phyloP scores from a whole-genome alignment of 2,329 filamentous ascomycete species.

The Cladosporium sp. region DNA sequence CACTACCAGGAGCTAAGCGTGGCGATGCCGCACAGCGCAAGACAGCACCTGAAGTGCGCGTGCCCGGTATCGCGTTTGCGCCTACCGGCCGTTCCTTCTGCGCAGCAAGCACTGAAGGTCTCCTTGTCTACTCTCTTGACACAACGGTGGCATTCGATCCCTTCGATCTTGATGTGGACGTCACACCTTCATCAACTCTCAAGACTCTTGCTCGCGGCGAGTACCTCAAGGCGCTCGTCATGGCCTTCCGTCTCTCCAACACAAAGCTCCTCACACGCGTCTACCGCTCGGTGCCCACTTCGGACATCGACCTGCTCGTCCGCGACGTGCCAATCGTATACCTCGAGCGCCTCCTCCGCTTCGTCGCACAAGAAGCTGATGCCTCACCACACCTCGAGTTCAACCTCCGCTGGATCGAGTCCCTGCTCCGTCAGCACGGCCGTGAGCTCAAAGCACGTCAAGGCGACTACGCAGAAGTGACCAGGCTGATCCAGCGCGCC shows the following conservation, averaged over 20 bases:
- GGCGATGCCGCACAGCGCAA: constrained; percentile 82
- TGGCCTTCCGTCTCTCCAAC: constrained; percentile 96
- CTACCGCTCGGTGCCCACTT: constrained; percentile 78
- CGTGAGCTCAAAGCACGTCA: constrained; percentile 80
- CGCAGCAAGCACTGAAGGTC: constrained; percentile 89
- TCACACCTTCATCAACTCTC: constrained; percentile 73
- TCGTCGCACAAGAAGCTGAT: constrained; percentile 84
- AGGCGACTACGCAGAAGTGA: constrained; percentile 77
- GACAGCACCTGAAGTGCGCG: constrained; percentile 77
- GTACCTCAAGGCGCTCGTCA: constrained; percentile 88
- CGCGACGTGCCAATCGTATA: constrained; percentile 81
- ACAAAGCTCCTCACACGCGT: constrained; percentile 77
- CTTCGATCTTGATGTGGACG: constrained; percentile 90
- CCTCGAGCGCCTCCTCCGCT: constrained; percentile 78
- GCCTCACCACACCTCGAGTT: constrained; percentile 93
- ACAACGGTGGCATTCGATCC: constrained; percentile 85
- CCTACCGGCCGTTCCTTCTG: constrained; percentile 90
- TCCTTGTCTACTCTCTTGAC: constrained; percentile 92
- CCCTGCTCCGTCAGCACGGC: constrained; percentile 77
- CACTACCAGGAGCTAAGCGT: constrained; percentile 81
- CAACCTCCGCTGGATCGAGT: constrained; percentile 89
- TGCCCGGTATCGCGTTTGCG: constrained; percentile 82
- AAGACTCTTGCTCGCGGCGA: constrained; percentile 75
- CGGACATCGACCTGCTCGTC: constrained; percentile 76
- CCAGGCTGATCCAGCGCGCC: constrained; percentile 79